A percentile compares a stretch with the other conserved stretches of the same genome.
These are phyloP conservation scores for Solanum pennellii DNA, from an alignment of 257 asterid species.

Conservation along the genomic window DNA sequence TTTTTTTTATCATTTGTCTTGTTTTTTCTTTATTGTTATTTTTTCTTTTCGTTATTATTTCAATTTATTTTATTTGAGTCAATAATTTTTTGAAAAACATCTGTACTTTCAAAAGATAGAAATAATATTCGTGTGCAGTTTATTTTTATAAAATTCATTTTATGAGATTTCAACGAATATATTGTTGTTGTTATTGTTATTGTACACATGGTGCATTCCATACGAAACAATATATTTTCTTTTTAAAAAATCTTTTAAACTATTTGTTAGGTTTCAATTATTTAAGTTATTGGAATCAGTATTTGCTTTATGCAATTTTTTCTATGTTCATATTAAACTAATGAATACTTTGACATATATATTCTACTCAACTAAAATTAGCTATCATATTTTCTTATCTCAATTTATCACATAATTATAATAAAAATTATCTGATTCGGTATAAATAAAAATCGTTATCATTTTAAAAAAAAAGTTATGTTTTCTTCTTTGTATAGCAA, in stretches of 20 bases:
- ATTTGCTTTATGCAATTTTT: background rate
- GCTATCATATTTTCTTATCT: background rate
- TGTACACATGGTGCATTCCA: no score
- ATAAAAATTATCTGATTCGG: background rate
- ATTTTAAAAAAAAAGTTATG: background rate
- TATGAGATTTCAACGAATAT: no score
- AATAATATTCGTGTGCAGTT: rapidly evolving
- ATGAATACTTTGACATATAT: background rate
- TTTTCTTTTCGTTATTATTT: no score
- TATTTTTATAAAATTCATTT: no score
- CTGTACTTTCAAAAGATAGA: no score
- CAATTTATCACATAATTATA: background rate
- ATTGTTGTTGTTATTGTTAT: no score
- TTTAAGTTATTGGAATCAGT: background rate
- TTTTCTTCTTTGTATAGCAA: background rate
- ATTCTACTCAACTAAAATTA: background rate
- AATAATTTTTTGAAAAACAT: no score
- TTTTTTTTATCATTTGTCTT: background rate
- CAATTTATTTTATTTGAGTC: rapidly evolving
- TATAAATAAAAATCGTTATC: background rate
- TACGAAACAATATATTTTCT: no score
- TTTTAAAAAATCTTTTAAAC: no score
- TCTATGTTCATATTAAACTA: background rate
- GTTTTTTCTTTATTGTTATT: background rate
- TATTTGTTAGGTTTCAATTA: background rate